A percentile compares a stretch with the other conserved stretches of the same genome.
phyloP scores from a whole-genome alignment of 2,329 filamentous ascomycete genomes.

The Periconia macrospinosa region DNA sequence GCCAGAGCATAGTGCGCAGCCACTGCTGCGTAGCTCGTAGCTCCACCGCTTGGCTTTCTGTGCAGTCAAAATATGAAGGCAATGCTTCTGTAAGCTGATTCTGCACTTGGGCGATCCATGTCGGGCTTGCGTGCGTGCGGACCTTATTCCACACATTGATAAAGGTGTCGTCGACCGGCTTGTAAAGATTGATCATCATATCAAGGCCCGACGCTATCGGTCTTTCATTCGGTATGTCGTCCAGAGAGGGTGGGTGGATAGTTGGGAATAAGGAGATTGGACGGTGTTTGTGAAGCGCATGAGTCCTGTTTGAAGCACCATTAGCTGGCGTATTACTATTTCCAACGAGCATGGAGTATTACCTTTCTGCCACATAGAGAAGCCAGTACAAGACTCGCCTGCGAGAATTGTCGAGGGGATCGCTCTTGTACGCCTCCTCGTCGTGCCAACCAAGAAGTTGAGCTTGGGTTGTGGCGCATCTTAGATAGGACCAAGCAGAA shows the following conservation, averaged over 20 bases:
- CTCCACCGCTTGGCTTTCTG: constrained; percentile 69
- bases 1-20: constrained; percentile 73
- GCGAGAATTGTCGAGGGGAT: constrained; percentile 56
- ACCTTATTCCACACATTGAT: constrained; percentile 67
- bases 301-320: constrained; percentile 51
- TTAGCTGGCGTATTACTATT: background rate
- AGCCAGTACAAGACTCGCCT: constrained; percentile 64
- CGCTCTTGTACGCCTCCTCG: constrained; percentile 57
- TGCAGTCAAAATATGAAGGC: constrained; percentile 58
- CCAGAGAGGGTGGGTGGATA: constrained; percentile 55
- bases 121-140: constrained; percentile 47
- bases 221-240: constrained; percentile 56
- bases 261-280: constrained; percentile 64
- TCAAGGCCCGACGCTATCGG: constrained; percentile 62
- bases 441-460: constrained; percentile 62
- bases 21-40: constrained; percentile 71
- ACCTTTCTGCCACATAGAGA: constrained; percentile 65
- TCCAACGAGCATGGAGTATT: constrained; percentile 2
- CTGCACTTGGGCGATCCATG: constrained; percentile 52
- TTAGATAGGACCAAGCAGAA: constrained; percentile 64
- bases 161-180: constrained; percentile 65
- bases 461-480: constrained; percentile 63
- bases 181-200: constrained; percentile 63
- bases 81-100: constrained; percentile 56
- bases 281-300: constrained; percentile 65